Percentiles rank a stretch among this genome's conserved stretches.
phyloP scores from a whole-genome alignment of 2,329 filamentous ascomycete species.

The Botryotinia convoluta region DNA sequence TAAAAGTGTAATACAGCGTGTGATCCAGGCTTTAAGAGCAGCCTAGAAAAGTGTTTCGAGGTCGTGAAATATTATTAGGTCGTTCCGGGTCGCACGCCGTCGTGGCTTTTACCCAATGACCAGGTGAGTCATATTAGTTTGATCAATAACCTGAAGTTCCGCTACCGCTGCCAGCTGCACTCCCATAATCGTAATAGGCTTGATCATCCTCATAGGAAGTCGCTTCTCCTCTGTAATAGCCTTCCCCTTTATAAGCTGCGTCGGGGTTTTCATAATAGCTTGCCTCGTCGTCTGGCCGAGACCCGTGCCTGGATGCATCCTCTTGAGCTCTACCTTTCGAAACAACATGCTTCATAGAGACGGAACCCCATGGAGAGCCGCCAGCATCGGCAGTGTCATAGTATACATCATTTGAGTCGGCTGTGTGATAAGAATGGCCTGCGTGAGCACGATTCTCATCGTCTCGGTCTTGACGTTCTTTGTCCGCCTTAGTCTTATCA shows the following conservation, averaged over 20 bases:
- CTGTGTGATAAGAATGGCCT: constrained; percentile 61
- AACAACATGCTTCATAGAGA: constrained; percentile 57
- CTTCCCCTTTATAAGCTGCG: constrained; percentile 29
- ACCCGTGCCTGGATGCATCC: constrained; percentile 43
- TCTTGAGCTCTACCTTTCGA: constrained; percentile 46
- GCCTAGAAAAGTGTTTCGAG: not conserved
- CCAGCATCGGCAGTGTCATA: constrained; percentile 52
- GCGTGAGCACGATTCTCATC: constrained; percentile 62
- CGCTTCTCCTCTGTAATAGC: constrained; percentile 32
- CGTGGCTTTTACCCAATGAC: not conserved
- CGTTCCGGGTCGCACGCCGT: not conserved
- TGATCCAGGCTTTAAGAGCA: not conserved
- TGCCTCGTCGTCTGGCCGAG: constrained; percentile 32
- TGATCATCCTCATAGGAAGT: constrained; percentile 32
- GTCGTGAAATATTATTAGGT: constrained; percentile 6
- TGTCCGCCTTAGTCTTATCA: constrained; percentile 66
- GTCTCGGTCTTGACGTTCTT: constrained; percentile 63
- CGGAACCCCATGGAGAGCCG: constrained; percentile 69
- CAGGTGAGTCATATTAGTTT: not conserved
- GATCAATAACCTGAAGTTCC: constrained; percentile 24
- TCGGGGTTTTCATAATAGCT: constrained; percentile 27
- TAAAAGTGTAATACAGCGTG: not conserved
- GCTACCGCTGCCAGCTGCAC: constrained; percentile 33
- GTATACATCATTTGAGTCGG: constrained; percentile 55
- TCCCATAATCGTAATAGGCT: constrained; percentile 37